Evolutionary conservation across 257 asterid species (phyloP).

Genomic region (Fraxinus excelsior): DNA sequence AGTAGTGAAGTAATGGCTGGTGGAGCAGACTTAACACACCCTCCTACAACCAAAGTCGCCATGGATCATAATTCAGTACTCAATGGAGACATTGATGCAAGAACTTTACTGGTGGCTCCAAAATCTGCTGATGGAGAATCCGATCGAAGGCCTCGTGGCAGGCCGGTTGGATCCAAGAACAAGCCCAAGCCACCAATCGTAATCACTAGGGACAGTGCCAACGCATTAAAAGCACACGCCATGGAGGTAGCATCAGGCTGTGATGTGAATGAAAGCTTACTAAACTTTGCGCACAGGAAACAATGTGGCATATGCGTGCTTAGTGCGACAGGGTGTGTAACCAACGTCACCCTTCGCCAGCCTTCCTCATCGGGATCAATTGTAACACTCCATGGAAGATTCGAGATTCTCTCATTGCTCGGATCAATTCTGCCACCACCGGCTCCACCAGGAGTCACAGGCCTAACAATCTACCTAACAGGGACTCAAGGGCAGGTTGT

Average conservation of each 20-base stretch:
- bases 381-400: conserved; percentile 80
- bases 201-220: conserved; percentile 84
- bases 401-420: conserved; percentile 72
- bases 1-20: conserved; percentile 51
- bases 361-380: conserved; percentile 74
- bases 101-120: conserved; percentile 30
- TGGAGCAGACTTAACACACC: conserved; percentile 40
- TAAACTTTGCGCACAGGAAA: conserved; percentile 56
- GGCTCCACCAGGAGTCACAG: conserved; percentile 80
- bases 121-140: conserved; percentile 37
- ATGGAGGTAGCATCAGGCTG: conserved; percentile 80
- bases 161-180: conserved; percentile 94
- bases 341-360: conserved; percentile 77
- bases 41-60: conserved; percentile 27
- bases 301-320: conserved; percentile 79
- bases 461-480: conserved; percentile 71
- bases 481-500: conserved; percentile 93
- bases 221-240: conserved; percentile 81
- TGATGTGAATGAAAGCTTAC: conserved; percentile 66
- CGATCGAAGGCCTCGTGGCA: conserved; percentile 71
- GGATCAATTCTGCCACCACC: conserved; percentile 93
- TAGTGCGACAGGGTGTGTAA: conserved; percentile 81
- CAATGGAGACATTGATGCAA: conserved; percentile 19
- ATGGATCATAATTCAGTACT: conserved; percentile 24
- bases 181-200: conserved; percentile 94